These are phyloP conservation scores for Ceratobasidium papillatum DNA, from an alignment of 1,284 basidiomycete species.

Conservation along the genomic window DNA sequence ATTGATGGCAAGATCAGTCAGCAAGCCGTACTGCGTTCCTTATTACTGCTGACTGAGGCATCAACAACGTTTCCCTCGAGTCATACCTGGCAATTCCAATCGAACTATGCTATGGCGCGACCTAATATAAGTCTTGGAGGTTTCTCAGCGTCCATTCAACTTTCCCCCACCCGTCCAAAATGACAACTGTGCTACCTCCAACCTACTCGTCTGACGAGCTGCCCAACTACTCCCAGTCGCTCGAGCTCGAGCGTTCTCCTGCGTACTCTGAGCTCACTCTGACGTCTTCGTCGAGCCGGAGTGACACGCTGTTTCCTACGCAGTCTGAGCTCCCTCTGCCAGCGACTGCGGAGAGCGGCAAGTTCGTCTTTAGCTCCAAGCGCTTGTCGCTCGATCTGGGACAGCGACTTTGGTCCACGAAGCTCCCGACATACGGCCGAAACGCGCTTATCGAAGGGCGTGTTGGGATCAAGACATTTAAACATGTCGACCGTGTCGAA, in stretches of 20 bases:
- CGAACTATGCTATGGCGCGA: neutral
- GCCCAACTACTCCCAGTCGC: slow-evolving; percentile 20
- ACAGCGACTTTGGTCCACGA: neutral
- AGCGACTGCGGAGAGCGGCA: neutral
- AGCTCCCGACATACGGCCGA: slow-evolving; percentile 27
- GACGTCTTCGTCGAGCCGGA: neutral
- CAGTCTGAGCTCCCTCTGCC: neutral
- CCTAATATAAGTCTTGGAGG: neutral
- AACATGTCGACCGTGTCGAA: slow-evolving; percentile 26
- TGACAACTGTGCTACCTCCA: slow-evolving; percentile 10
- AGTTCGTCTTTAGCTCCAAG: slow-evolving; percentile 5
- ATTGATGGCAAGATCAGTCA: slow-evolving; percentile 5
- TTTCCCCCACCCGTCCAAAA: neutral
- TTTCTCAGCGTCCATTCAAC: neutral
- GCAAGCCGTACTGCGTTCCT: slow-evolving; percentile 10
- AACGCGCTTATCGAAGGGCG: slow-evolving; percentile 21
- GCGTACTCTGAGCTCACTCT: slow-evolving; percentile 14
- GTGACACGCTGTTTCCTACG: neutral
- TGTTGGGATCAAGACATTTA: slow-evolving; percentile 22
- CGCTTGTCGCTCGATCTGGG: slow-evolving; percentile 22
- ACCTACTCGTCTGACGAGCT: slow-evolving; percentile 22
- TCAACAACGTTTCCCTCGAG: slow-evolving; percentile 37
- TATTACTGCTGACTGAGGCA: slow-evolving; percentile 36
- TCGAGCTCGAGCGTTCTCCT: slow-evolving; percentile 10
- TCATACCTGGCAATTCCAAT: slow-evolving; percentile 15